Conservation (phyloP, 306 rosid genomes). For the Dalbergia oliveri region DNA sequence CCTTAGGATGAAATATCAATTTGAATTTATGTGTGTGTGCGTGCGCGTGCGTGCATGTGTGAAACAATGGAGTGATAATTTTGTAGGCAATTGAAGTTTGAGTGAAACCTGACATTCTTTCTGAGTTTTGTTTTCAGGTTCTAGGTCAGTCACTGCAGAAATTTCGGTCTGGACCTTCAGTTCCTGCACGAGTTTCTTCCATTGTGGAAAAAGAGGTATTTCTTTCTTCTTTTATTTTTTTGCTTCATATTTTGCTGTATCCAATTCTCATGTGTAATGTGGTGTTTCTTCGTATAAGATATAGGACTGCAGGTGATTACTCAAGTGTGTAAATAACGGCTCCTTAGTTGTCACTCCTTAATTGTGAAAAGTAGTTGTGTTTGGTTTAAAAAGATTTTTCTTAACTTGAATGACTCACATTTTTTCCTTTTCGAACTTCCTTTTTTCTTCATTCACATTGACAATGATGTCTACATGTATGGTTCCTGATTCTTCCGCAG, state of each 20-base stretch:
- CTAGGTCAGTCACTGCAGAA: slow-evolving; percentile 55
- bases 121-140: slow-evolving; percentile 52
- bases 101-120: slow-evolving; percentile 1
- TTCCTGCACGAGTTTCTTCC: slow-evolving; percentile 59
- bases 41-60: background rate
- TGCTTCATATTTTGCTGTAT: background rate
- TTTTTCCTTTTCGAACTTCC: background rate
- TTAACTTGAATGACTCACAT: background rate
- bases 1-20: background rate
- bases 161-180: slow-evolving; percentile 45
- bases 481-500: background rate
- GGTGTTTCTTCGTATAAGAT: background rate
- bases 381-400: background rate
- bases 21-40: slow-evolving; percentile 10
- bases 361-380: background rate
- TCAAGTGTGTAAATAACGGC: background rate
- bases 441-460: background rate
- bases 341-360: background rate
- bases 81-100: slow-evolving; percentile 4
- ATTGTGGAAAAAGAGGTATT: slow-evolving; percentile 63
- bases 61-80: background rate
- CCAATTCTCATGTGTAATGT: background rate
- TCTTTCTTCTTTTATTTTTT: background rate
- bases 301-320: background rate
- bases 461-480: background rate